These are phyloP conservation scores for Kodamaea fungicola DNA, from an alignment of 1,139 yeast genomes.

Conservation along the genomic window DNA sequence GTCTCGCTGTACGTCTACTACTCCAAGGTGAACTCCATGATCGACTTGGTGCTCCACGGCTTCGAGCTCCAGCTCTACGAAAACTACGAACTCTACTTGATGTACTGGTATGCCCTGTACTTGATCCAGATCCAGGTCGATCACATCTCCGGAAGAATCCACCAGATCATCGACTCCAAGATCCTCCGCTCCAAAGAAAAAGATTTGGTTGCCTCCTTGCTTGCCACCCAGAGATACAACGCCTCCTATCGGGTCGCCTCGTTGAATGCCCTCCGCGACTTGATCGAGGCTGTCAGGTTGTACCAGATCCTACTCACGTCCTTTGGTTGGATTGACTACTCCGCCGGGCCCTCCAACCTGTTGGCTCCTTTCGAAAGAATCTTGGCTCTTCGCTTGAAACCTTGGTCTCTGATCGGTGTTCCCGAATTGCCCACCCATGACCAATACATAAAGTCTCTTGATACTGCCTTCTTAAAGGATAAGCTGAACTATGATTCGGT, in stretches of 20 bases:
- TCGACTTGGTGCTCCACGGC: slow-evolving; percentile 69
- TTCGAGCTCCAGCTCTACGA: slow-evolving; percentile 75
- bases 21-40: slow-evolving; percentile 66
- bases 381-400: slow-evolving; percentile 72
- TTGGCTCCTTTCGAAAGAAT: slow-evolving; percentile 47
- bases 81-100: slow-evolving; percentile 62
- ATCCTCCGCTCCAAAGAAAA: slow-evolving; percentile 32
- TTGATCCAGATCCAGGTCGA: slow-evolving; percentile 47
- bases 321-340: slow-evolving; percentile 23
- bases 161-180: slow-evolving; percentile 33
- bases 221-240: slow-evolving; percentile 16
- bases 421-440: slow-evolving; percentile 60
- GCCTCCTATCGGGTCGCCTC: slow-evolving; percentile 13
- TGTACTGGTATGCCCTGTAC: slow-evolving; percentile 66
- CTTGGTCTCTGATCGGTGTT: slow-evolving; percentile 79
- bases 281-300: slow-evolving; percentile 24
- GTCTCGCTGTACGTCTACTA: slow-evolving; percentile 67
- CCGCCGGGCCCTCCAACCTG: slow-evolving; percentile 33
- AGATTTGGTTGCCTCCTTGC: slow-evolving; percentile 25
- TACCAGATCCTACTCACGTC: slow-evolving; percentile 23
- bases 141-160: slow-evolving; percentile 49
- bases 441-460: slow-evolving; percentile 23
- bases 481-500: slow-evolving; percentile 8
- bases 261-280: slow-evolving; percentile 27
- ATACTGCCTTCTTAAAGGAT: slow-evolving; percentile 7